Conservation (phyloP, 2,329 filamentous ascomycete species). For the Aureobasidium zeae region DNA sequence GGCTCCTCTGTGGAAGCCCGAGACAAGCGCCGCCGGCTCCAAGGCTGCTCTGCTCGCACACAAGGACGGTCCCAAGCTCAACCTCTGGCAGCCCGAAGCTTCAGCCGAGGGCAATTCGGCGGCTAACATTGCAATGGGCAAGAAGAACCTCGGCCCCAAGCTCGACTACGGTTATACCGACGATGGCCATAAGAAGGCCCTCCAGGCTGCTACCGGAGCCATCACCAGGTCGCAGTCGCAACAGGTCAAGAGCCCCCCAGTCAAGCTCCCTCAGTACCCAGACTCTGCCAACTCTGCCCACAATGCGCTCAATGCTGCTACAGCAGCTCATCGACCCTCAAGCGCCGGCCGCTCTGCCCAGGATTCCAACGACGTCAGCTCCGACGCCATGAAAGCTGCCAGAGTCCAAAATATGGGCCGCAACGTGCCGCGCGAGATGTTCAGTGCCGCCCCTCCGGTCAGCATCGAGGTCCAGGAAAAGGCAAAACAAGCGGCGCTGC, state of each 20-base stretch:
- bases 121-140: slow-evolving; percentile 57
- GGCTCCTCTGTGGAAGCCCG: slow-evolving; percentile 54
- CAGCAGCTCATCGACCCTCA: slow-evolving; percentile 51
- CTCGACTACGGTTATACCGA: slow-evolving; percentile 39
- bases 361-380: slow-evolving; percentile 27
- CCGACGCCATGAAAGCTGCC: slow-evolving; percentile 51
- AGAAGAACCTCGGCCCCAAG: slow-evolving; percentile 38
- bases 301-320: slow-evolving; percentile 66
- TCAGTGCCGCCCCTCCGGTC: slow-evolving; percentile 64
- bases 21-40: slow-evolving; percentile 56
- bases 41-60: slow-evolving; percentile 65
- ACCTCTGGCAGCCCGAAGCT: slow-evolving; percentile 43
- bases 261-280: slow-evolving; percentile 40
- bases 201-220: slow-evolving; percentile 69
- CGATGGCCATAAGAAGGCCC: slow-evolving; percentile 53
- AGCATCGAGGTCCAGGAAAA: slow-evolving; percentile 64
- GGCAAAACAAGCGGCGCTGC: slow-evolving; percentile 60
- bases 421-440: slow-evolving; percentile 65
- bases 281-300: slow-evolving; percentile 51
- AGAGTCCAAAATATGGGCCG: slow-evolving; percentile 54
- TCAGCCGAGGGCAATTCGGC: slow-evolving; percentile 55
- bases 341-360: slow-evolving; percentile 7
- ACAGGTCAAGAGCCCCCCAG: slow-evolving; percentile 50
- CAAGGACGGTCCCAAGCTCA: slow-evolving; percentile 43
- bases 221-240: slow-evolving; percentile 57